A percentile compares a stretch with the other conserved stretches of the same genome.
Evolutionary conservation across 768 basidiomycete species (phyloP).

Genomic region (Boletus tylopilopsis): DNA sequence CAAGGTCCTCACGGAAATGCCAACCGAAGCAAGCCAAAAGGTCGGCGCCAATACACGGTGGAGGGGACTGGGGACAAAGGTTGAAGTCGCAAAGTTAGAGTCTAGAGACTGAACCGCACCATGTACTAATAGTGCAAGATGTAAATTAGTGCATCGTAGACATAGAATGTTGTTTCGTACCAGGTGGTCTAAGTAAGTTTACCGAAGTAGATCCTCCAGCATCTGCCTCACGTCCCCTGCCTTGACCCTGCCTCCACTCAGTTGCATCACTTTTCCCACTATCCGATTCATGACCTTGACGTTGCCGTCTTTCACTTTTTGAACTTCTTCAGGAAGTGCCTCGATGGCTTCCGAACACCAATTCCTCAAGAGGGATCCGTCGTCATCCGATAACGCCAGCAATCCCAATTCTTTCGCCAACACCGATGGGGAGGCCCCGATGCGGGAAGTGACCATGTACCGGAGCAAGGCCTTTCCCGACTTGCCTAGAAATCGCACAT

Average conservation of each 20-base stretch:
- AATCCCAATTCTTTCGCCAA: constrained; percentile 52
- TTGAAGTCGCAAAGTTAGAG: constrained; percentile 45
- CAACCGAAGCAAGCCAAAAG: constrained; percentile 51
- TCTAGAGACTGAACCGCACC: constrained; percentile 2
- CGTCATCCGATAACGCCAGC: constrained; percentile 35
- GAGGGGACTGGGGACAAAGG: constrained; percentile 70
- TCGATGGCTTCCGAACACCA: constrained; percentile 65
- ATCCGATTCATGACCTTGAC: constrained; percentile 62
- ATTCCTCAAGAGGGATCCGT: constrained; percentile 39
- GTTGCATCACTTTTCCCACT: constrained; percentile 64
- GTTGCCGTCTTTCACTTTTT: constrained; percentile 64
- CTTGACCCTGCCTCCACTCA: constrained; percentile 75
- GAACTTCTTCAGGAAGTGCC: constrained; percentile 62
- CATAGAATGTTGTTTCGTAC: no score
- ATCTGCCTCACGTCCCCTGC: constrained; percentile 52
- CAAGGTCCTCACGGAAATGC: constrained; percentile 62
- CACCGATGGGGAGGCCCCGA: constrained; percentile 34
- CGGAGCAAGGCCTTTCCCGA: constrained; percentile 77
- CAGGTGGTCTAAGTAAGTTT: background rate
- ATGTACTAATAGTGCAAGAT: background rate
- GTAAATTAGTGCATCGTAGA: background rate
- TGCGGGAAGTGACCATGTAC: constrained; percentile 52
- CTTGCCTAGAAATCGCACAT: constrained; percentile 47
- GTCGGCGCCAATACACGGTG: constrained; percentile 75
- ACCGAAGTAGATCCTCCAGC: constrained; percentile 44